phyloP scores from a whole-genome alignment of 2,329 filamentous ascomycete genomes.

The Sporothrix brunneoviolacea region DNA sequence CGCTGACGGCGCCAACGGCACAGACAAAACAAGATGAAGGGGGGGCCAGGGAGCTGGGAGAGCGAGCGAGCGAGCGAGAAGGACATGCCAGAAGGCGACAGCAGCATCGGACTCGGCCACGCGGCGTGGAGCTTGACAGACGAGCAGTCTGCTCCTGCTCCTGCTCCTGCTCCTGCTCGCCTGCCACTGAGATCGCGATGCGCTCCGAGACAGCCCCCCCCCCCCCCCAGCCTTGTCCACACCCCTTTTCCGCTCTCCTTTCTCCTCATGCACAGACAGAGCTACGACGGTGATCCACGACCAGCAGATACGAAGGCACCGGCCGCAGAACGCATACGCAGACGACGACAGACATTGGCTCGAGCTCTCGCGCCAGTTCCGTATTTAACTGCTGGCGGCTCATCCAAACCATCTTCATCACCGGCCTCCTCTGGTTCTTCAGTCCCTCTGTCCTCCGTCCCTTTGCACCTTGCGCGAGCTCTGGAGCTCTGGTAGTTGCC shows the following conservation, averaged over 20 bases:
- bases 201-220: too few species aligned
- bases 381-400: slow-evolving; percentile 9
- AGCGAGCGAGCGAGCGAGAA: too few species aligned
- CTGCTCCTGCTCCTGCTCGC: too few species aligned
- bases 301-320: background rate
- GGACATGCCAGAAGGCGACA: too few species aligned
- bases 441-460: slow-evolving; percentile 10
- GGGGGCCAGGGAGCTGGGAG: background rate
- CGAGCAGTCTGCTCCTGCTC: too few species aligned
- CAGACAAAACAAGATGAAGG: slow-evolving; percentile 7
- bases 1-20: background rate
- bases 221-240: background rate
- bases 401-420: slow-evolving; percentile 6
- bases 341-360: background rate
- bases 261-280: slow-evolving; percentile 3
- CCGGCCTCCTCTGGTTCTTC: slow-evolving; percentile 12
- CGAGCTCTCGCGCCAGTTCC: background rate
- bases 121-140: too few species aligned
- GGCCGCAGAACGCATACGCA: background rate
- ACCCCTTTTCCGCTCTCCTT: background rate
- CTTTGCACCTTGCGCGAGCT: slow-evolving; percentile 12
- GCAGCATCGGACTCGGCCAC: too few species aligned
- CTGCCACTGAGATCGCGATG: too few species aligned
- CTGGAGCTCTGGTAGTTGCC: slow-evolving; percentile 16
- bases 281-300: slow-evolving; percentile 6